Base-by-base conservation (phyloP, 768 basidiomycete species). In the Pulveroboletus sp. region DNA sequence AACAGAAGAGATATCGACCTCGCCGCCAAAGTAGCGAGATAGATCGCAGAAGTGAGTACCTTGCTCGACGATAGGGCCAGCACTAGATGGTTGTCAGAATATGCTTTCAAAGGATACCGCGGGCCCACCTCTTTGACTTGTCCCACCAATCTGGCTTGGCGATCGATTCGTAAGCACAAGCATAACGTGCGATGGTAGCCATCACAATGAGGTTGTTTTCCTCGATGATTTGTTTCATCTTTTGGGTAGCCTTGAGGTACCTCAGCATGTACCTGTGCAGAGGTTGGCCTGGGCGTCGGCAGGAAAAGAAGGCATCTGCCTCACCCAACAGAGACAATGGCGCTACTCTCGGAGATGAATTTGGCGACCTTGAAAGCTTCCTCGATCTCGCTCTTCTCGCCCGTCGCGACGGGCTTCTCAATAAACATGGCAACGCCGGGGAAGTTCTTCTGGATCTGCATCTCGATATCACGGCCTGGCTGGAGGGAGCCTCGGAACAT, bases 41-140 rank as follows among this genome's bases (percentile, higher is more conserved):
- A 96, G 79, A 72, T 97, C 93, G 60, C 91, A 93, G 73, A 97
- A 95, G 73, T 98, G 95, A 13, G 95, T 98, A 40, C 91, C 94
- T 73, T 93, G 89, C 68, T 93, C 92, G 55, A 94, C 73, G 58
- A 93, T 76, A 5, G 91, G 89, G 17, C 89, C 89, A 46, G 80
- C 85, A 63, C 88, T 57, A 16, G n/a, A 49, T 7, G 41, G 55
- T 22, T 31, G 54, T 54, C 26, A 50, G 20, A 42, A 30, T 24
- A 22, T 22, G 42, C 42, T 12, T 51, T 20, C 30, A 9, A 37
- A 36, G 38, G 43, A 38, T 8, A 8, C 24, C 22, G 52, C 57
- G 38, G 44, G 82, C 80, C 79, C 49, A 85, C 83, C 85, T 89
- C 74, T 81, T 89, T 20, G 86, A 81, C 71, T 93, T 93, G 75